phyloP scores from a whole-genome alignment of 495 filamentous ascomycete species.

The Annulohypoxylon nitens region DNA sequence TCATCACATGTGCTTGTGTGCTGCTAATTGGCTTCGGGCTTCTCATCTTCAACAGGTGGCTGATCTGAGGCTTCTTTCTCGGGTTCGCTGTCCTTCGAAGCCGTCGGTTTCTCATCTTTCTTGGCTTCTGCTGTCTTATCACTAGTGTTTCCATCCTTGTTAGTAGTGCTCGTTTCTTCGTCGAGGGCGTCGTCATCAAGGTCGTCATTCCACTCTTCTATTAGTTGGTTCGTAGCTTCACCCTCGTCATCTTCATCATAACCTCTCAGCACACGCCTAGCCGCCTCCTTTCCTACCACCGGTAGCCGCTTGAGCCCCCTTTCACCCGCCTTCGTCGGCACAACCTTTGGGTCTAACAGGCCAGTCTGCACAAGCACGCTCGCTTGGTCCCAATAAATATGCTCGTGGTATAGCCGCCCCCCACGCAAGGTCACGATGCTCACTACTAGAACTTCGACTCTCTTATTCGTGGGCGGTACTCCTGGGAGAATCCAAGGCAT shows the following conservation, averaged over 20 bases:
- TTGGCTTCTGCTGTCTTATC: constrained; percentile 7
- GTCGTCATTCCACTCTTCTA: constrained; percentile 62
- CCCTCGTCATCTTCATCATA: constrained; percentile 64
- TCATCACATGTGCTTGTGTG: neutral
- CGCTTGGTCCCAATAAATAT: constrained; percentile 85
- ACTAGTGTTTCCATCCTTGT: constrained; percentile 10
- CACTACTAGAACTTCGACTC: constrained; percentile 50
- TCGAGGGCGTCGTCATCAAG: constrained; percentile 31
- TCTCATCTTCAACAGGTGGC: constrained; percentile 19
- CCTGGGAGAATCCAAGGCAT: constrained; percentile 82
- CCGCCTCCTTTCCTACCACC: constrained; percentile 73
- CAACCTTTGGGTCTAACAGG: constrained; percentile 70
- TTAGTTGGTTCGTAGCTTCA: constrained; percentile 72
- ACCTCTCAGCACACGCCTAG: constrained; percentile 68
- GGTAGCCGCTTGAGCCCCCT: constrained; percentile 64
- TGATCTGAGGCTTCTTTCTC: constrained; percentile 10
- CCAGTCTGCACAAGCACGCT: constrained; percentile 80
- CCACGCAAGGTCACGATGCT: constrained; percentile 69
- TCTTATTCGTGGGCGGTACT: constrained; percentile 68
- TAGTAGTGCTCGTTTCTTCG: no score
- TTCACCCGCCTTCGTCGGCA: constrained; percentile 63
- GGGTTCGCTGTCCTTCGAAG: constrained; percentile 5
- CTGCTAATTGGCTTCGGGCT: constrained; percentile 1
- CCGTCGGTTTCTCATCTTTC: neutral
- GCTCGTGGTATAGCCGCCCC: constrained; percentile 74